phyloP scores from a whole-genome alignment of 2,329 filamentous ascomycete genomes.

The Aspergillus hiratsukae region DNA sequence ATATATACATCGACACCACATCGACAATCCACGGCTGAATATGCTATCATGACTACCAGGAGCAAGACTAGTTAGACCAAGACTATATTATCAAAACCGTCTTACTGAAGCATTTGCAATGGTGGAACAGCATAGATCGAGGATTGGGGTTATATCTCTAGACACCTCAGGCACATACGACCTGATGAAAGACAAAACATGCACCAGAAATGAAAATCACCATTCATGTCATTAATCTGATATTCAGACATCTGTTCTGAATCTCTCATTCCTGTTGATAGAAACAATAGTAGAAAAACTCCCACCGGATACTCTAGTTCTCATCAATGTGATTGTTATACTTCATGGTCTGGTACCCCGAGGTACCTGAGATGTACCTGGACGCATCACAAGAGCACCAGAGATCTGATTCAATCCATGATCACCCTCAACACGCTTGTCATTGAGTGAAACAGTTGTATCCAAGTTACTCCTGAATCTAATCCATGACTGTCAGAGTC shows the following conservation, averaged over 20 bases:
- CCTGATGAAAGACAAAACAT: background rate
- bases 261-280: background rate
- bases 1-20: background rate
- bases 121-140: too few relatives aligned
- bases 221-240: background rate
- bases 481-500: background rate
- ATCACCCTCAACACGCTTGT: background rate
- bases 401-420: background rate
- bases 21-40: too few relatives aligned
- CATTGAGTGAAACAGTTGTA: background rate
- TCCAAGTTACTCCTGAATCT: too few relatives aligned
- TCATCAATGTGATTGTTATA: background rate
- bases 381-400: background rate
- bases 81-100: too few relatives aligned
- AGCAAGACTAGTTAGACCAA: too few relatives aligned
- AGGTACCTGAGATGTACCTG: background rate
- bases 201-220: background rate
- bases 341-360: background rate
- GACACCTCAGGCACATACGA: background rate
- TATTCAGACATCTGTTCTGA: background rate
- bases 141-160: background rate
- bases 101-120: too few relatives aligned
- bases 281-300: background rate
- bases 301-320: too few relatives aligned
- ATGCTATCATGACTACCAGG: too few relatives aligned